Evolutionary conservation across 768 basidiomycete species (phyloP).

Genomic region (Naganishia friedmannii): DNA sequence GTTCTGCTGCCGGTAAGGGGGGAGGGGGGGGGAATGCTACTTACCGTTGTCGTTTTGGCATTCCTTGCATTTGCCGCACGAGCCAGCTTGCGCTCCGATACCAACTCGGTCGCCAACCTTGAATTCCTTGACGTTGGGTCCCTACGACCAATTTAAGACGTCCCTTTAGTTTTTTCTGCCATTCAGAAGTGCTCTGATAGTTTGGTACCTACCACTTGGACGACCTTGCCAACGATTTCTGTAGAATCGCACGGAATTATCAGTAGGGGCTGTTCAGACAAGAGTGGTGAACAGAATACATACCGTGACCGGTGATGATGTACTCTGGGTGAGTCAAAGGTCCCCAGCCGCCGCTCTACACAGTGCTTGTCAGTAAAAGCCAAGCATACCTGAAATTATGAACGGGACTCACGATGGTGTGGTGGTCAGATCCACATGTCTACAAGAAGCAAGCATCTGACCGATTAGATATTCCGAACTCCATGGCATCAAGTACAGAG

Average conservation of each 20-base stretch:
- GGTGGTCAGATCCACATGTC: constrained; percentile 40
- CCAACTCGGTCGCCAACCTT: constrained; percentile 62
- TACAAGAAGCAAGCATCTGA: not conserved
- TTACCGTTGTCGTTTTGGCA: constrained; percentile 40
- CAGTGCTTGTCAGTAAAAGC: not conserved
- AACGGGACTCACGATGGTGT: constrained; percentile 40
- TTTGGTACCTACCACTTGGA: constrained; percentile 37
- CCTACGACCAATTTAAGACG: constrained; percentile 10
- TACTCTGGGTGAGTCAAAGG: constrained; percentile 35
- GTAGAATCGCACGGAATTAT: not conserved
- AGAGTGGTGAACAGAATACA: not conserved
- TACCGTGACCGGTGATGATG: constrained; percentile 48
- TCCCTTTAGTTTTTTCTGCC: not conserved
- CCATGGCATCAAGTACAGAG: not conserved
- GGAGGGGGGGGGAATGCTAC: no score
- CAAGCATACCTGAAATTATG: not conserved
- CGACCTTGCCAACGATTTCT: constrained; percentile 50
- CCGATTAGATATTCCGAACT: not conserved
- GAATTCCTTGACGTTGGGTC: constrained; percentile 47
- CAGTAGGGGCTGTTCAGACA: not conserved
- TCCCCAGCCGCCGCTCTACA: constrained; percentile 47
- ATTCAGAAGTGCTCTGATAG: not conserved
- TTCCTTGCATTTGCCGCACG: constrained; percentile 54
- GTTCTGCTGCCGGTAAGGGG: no score
- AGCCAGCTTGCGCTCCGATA: constrained; percentile 58